Evolutionary conservation across 2,329 filamentous ascomycete species (phyloP).

Genomic region (Alternaria triticimaculans): DNA sequence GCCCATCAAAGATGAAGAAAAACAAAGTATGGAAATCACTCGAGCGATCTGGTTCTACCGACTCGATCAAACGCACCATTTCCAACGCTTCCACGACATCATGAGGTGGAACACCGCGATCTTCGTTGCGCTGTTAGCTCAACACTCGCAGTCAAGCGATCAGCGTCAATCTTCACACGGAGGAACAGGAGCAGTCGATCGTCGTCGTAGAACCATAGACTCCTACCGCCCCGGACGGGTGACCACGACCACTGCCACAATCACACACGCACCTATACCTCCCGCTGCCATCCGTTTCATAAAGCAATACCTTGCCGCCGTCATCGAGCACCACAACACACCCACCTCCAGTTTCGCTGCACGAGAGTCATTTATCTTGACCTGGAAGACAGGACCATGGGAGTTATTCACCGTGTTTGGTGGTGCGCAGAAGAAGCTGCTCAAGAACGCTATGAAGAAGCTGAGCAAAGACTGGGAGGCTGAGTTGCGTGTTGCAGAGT

Average conservation of each 20-base stretch:
- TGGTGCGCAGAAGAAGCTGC: conserved; percentile 19
- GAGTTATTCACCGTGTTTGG: conserved; percentile 18
- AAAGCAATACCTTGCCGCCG: conserved; percentile 22
- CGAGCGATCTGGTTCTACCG: conserved; percentile 35
- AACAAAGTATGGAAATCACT: conserved; percentile 18
- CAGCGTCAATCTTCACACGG: no score
- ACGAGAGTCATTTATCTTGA: conserved; percentile 23
- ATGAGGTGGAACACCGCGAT: conserved; percentile 32
- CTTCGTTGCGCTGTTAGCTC: conserved; percentile 24
- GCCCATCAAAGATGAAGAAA: conserved; percentile 17
- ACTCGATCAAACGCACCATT: conserved; percentile 23
- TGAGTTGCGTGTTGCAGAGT: conserved; percentile 7
- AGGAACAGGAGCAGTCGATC: background rate
- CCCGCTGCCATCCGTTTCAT: conserved; percentile 20
- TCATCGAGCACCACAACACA: conserved; percentile 29
- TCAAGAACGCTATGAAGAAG: conserved; percentile 20
- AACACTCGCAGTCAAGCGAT: background rate
- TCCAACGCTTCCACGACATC: conserved; percentile 31
- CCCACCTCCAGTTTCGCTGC: conserved; percentile 10
- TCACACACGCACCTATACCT: background rate
- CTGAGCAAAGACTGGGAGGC: conserved; percentile 17
- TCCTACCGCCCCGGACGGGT: background rate
- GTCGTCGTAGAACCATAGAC: background rate
- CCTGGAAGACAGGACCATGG: conserved; percentile 17
- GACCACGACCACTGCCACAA: background rate